Base-by-base conservation (phyloP, 305 asterid genomes). In the Ajuga reptans region DNA sequence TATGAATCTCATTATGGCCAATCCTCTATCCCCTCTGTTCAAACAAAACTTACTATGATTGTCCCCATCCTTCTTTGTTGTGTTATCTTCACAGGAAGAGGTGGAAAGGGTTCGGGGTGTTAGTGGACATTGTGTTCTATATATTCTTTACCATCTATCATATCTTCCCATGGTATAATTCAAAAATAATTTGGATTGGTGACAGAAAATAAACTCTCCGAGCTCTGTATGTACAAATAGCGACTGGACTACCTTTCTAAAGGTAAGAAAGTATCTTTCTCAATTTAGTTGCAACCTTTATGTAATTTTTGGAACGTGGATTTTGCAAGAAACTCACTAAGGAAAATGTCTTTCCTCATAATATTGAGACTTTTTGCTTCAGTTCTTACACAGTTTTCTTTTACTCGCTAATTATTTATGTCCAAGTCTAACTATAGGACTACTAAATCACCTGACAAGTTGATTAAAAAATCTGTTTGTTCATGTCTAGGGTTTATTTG, bases 121-220 rank as follows among this genome's bases (percentile, higher is more conserved):
- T 46, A 16, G 54, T 34, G 55, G 47, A 58, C 31, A 36, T 74
- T 72, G 49, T 51, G 45, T 73, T 71, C 72, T 73, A 17, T 16
- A 9, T 64, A 57, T 64, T 62, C 16, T 53, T 29, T 55, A 64
- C 56, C 60, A 66, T 43, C 61, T 62, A 29, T 66, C 45, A 57
- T 64, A 50, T 46, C 49, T 65, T 72, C 58, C 71, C 74, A 43
- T 57, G 55, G 64, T 72, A 69, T 72, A 67, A 74, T 36, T 59
- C 41, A 11, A 10, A 67, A 45, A 9, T 52, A 34, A 33, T 51
- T 73, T 77, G 57, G 27, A 51, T 29, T 67, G 75, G 73, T 72
- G 47, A 71, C 79, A 93, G 98, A 93, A 92, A 86, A 86, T 93
- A 82, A 88, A 93, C 84, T 90, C 95, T 65, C 96, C 98, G 57